Base-by-base conservation (phyloP, 1,284 basidiomycete species). In the Tilletia indica region DNA sequence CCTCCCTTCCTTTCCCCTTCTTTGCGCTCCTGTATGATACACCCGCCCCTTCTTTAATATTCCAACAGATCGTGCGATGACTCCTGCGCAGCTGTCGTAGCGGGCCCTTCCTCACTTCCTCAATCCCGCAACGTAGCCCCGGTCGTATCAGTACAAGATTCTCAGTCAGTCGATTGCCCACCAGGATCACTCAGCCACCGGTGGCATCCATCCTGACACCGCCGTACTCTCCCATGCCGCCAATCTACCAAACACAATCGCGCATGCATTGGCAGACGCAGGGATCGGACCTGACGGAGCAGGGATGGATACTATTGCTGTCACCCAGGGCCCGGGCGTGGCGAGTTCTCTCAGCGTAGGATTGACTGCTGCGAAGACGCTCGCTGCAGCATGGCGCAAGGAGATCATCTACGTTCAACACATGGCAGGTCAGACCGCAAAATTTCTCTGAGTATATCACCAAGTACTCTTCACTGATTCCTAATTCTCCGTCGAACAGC, bases 271-370 rank as follows among this genome's bases (percentile, higher is more conserved):
- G 9, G 25, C 68, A 0, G 49, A 76, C 11, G 81, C 78, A 4
- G 38, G 51, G 0, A 36, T 77, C 48, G 36, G 48, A 38, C 36
- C 45, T 5, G 56, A 70, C 38, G 69, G 69, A 45, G 19, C 16
- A 39, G 66, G 81, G 12, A 11, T 84, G 14, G 82, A 83, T 68
- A 82, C 77, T 0, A 80, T 84, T 47, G 82, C 81, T 0, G 82
- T 84, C 16, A 84, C 82, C 0, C 79, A 76, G 58, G 81, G 81
- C 0, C 82, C 82, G 8, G 82, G 82, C 0, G 82, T 84, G 81
- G 71, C 77, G 0, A 76, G 76, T 54, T 77, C 78, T 68, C 75
- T 84, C 11, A 71, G 73, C 2, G 75, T 77, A 3, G 82, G 82
- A 9, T 67, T 84, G 36, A 69, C 74, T 6, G 74, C 76, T 1